A percentile compares a stretch with the other conserved stretches of the same genome.
These are phyloP conservation scores for Hanseniaspora jakobsenii DNA, from an alignment of 805 yeast genomes.

Conservation along the genomic window DNA sequence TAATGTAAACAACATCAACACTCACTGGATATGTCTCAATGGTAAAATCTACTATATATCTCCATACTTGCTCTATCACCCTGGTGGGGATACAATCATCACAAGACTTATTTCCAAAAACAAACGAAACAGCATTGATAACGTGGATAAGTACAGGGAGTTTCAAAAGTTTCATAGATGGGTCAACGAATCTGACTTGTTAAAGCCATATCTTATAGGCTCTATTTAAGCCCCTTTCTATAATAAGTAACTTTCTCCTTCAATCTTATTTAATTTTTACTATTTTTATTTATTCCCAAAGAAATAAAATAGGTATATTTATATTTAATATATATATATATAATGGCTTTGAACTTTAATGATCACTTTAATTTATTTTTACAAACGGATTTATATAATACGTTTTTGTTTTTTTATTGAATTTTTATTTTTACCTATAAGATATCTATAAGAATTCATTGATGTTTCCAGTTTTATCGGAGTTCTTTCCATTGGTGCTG, in stretches of 20 bases:
- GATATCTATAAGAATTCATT: no score
- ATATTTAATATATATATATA: no score
- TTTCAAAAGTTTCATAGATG: constrained; percentile 46
- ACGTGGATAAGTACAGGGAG: constrained; percentile 38
- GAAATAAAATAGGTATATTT: no score
- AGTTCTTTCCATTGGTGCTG: background rate
- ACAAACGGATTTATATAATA: no score
- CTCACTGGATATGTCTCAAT: constrained; percentile 63
- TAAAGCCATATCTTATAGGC: background rate
- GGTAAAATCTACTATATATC: constrained; percentile 82
- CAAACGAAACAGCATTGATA: constrained; percentile 53
- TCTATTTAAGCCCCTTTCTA: background rate
- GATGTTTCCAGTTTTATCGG: no score
- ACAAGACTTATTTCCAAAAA: constrained; percentile 66
- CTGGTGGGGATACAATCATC: constrained; percentile 78
- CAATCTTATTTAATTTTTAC: no score
- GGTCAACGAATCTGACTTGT: constrained; percentile 51
- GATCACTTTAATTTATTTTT: no score
- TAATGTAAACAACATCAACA: constrained; percentile 43
- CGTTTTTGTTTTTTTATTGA: no score
- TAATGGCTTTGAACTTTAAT: no score
- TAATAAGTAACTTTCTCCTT: no score
- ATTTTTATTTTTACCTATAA: no score
- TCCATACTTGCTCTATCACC: constrained; percentile 73
- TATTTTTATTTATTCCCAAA: no score